A percentile compares a stretch with the other conserved stretches of the same genome.
These are phyloP conservation scores for Graphiopsis chlorocephala DNA, from an alignment of 2,329 filamentous ascomycete genomes.

Conservation along the genomic window DNA sequence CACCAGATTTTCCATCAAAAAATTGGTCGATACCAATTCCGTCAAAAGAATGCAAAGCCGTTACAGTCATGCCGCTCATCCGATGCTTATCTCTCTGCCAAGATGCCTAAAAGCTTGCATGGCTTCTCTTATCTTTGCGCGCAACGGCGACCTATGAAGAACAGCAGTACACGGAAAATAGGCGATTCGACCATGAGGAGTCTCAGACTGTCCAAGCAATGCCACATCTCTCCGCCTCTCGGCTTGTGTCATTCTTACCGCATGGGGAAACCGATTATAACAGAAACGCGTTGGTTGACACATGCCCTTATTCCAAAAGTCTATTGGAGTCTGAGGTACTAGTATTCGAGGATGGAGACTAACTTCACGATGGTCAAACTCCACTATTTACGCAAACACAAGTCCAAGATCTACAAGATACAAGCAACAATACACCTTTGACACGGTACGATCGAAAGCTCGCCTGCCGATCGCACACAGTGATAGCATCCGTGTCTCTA, in stretches of 20 bases:
- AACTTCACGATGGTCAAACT: not conserved
- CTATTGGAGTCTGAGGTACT: not conserved
- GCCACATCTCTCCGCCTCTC: conserved; percentile 1
- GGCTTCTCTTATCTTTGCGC: conserved; percentile 7
- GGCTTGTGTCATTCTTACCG: not conserved
- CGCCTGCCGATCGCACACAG: not conserved
- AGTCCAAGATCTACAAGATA: not conserved
- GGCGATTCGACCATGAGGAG: not conserved
- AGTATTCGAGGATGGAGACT: not conserved
- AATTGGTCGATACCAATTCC: not conserved
- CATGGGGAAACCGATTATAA: not conserved
- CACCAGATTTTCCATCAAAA: not conserved
- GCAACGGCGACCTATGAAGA: not conserved
- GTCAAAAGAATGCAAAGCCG: not conserved
- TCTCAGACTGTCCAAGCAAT: not conserved
- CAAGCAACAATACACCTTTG: not conserved
- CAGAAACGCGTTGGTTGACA: not conserved
- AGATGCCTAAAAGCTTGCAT: not conserved
- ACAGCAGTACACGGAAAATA: not conserved
- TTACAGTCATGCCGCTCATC: not conserved
- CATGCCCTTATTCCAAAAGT: not conserved
- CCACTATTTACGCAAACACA: not conserved
- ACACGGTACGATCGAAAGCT: not conserved
- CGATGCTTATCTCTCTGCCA: conserved; percentile 4
- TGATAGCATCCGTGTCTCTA: not conserved